Evolutionary conservation across 1,139 yeast species (phyloP).

Genomic region (Zygosaccharomyces sapae): DNA sequence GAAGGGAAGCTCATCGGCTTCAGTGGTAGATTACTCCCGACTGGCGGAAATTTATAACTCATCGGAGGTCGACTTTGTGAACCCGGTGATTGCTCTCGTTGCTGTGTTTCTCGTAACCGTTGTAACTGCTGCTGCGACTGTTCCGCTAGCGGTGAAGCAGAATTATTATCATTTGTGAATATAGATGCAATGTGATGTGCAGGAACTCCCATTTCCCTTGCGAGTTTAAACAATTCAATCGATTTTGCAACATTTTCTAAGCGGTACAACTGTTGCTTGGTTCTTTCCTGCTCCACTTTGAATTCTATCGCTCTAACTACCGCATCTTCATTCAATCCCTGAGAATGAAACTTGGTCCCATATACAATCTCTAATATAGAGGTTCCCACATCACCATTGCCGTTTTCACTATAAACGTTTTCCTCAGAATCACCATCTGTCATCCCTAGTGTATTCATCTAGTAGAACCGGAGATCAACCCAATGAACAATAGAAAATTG

Average conservation of each 20-base stretch:
- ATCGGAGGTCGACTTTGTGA: constrained; percentile 16
- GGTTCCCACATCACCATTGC: neutral
- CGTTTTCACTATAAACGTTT: neutral
- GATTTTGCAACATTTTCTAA: constrained; percentile 61
- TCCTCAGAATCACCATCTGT: constrained; percentile 1
- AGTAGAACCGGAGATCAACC: neutral
- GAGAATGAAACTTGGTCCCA: constrained; percentile 23
- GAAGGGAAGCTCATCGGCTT: constrained; percentile 11
- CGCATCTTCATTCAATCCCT: constrained; percentile 49
- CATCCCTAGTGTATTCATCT: constrained; percentile 5
- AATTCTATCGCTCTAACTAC: constrained; percentile 59
- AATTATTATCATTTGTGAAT: constrained; percentile 39
- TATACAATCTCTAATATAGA: constrained; percentile 22
- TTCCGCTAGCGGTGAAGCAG: constrained; percentile 8
- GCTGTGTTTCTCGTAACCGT: constrained; percentile 5
- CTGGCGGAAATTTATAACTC: constrained; percentile 28
- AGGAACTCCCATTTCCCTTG: constrained; percentile 64
- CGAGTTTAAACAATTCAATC: constrained; percentile 58
- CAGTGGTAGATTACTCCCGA: constrained; percentile 14
- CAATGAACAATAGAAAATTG: neutral
- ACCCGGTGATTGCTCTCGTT: constrained; percentile 5
- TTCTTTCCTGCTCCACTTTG: constrained; percentile 72
- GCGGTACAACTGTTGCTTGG: constrained; percentile 75
- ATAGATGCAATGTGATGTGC: constrained; percentile 60
- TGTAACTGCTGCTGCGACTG: constrained; percentile 3